Conservation (phyloP, 1,284 basidiomycete genomes). For the Irpex sp. region DNA sequence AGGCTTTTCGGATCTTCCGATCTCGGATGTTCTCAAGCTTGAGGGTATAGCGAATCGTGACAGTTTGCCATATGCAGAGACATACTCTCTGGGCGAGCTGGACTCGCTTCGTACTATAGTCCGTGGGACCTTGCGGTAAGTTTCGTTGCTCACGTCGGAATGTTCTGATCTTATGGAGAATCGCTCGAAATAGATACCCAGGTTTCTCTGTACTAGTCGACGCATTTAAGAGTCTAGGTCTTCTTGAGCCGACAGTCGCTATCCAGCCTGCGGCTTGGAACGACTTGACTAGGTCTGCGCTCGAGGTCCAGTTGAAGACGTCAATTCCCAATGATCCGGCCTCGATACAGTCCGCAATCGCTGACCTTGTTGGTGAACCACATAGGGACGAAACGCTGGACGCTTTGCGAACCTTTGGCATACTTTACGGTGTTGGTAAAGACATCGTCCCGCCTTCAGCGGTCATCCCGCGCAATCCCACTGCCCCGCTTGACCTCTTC, state of each 20-base stretch:
- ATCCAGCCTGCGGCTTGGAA: constrained; percentile 44
- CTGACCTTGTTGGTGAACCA: constrained; percentile 34
- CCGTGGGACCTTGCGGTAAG: constrained; percentile 81
- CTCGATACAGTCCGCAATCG: constrained; percentile 37
- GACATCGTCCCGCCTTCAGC: constrained; percentile 26
- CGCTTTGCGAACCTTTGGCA: constrained; percentile 60
- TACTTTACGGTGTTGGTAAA: constrained; percentile 31
- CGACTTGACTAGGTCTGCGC: constrained; percentile 36
- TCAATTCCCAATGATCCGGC: constrained; percentile 29
- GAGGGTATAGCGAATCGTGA: constrained; percentile 92
- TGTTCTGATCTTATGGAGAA: too few relatives aligned
- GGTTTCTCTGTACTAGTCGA: constrained; percentile 81
- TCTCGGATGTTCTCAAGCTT: constrained; percentile 67
- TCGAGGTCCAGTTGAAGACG: constrained; percentile 27
- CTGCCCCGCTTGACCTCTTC: constrained; percentile 76
- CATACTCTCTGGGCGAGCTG: constrained; percentile 62
- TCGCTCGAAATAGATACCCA: constrained; percentile 67
- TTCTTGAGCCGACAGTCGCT: constrained; percentile 49
- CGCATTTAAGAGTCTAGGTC: constrained; percentile 70
- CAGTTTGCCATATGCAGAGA: constrained; percentile 73
- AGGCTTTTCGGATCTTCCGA: constrained; percentile 62
- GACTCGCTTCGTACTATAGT: constrained; percentile 64
- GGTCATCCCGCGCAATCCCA: constrained; percentile 40
- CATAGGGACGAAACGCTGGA: constrained; percentile 30
- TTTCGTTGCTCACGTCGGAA: background rate